phyloP scores from a whole-genome alignment of 371 early-diverging fungal genomes.

The Cokeromyces recurvatus region DNA sequence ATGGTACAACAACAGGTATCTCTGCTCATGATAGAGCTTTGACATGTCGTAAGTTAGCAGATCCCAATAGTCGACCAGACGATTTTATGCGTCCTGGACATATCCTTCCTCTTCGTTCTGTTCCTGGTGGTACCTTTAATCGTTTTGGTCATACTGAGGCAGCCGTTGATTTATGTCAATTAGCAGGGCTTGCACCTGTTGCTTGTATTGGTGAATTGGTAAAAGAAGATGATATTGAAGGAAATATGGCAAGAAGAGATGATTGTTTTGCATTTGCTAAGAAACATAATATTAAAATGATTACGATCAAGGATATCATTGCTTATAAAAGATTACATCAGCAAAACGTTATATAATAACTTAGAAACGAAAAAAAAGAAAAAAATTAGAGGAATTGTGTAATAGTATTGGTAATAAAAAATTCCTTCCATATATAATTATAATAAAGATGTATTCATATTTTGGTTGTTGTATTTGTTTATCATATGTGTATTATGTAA shows the following conservation, averaged over 20 bases:
- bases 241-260: constrained; percentile 91
- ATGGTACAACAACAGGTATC: constrained; percentile 92
- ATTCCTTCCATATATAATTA: too few species aligned
- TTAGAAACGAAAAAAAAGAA: neutral
- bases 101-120: constrained; percentile 85
- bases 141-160: constrained; percentile 96
- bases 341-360: constrained; percentile 1
- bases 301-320: constrained; percentile 86
- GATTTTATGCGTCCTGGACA: constrained; percentile 92
- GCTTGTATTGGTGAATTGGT: constrained; percentile 93
- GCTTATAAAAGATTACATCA: constrained; percentile 48
- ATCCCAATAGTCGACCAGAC: constrained; percentile 57
- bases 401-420: too few species aligned
- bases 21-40: constrained; percentile 87
- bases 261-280: constrained; percentile 82
- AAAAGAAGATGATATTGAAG: constrained; percentile 71
- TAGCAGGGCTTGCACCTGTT: constrained; percentile 77
- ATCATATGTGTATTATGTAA: too few species aligned
- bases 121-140: constrained; percentile 72
- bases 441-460: too few species aligned
- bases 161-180: constrained; percentile 80
- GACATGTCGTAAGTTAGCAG: constrained; percentile 77
- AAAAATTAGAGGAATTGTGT: too few species aligned
- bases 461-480: too few species aligned
- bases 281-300: constrained; percentile 77